These are phyloP conservation scores for Paramecium biaurelia DNA, from an alignment of 73 alveolate species.

Conservation along the genomic window DNA sequence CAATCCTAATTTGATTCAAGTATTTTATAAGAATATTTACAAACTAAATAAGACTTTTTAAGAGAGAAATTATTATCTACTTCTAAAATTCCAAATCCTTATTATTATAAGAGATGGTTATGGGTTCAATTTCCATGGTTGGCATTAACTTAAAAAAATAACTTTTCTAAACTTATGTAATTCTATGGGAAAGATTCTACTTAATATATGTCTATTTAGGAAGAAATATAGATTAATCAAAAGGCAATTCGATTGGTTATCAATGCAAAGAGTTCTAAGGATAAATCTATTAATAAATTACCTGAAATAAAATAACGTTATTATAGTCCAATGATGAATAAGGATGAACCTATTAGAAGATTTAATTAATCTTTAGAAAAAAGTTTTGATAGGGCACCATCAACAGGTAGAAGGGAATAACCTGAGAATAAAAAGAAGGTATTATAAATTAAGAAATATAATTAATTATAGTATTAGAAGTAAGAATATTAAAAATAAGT, in stretches of 20 bases:
- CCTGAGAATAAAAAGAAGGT: neutral
- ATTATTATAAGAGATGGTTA: slow-evolving; percentile 46
- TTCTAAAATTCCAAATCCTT: neutral
- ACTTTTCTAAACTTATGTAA: slow-evolving; percentile 3
- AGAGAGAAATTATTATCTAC: neutral
- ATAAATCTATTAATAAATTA: neutral
- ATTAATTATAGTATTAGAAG: slow-evolving; percentile 17
- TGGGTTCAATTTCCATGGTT: slow-evolving; percentile 55
- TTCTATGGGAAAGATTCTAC: neutral
- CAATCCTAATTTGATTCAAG: neutral
- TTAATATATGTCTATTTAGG: neutral
- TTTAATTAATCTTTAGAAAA: neutral
- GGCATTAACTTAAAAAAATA: neutral
- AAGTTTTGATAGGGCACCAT: neutral
- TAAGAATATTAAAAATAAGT: neutral
- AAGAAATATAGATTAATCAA: neutral
- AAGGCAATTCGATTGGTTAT: neutral
- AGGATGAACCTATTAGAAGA: neutral
- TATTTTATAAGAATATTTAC: neutral
- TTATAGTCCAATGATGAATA: neutral
- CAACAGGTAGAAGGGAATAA: neutral
- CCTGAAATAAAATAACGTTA: neutral
- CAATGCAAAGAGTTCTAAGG: neutral
- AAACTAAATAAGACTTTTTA: neutral
- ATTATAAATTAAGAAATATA: neutral